Conservation (phyloP, 1,284 basidiomycete species). For the Mycena sp. region DNA sequence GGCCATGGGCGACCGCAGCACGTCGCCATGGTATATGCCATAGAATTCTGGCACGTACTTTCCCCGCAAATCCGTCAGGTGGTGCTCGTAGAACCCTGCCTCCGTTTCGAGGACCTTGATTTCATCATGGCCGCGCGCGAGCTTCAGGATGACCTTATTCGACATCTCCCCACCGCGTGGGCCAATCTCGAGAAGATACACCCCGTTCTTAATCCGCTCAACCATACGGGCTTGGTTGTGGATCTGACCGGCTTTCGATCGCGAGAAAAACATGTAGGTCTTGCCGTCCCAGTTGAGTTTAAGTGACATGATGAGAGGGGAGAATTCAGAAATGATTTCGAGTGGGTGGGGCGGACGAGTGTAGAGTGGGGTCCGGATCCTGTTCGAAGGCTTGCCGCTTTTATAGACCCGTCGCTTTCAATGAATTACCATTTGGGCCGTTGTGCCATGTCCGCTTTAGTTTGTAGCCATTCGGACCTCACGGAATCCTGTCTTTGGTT, state of each 20-base stretch:
- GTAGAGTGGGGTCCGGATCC: background rate
- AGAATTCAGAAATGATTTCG: too few relatives aligned
- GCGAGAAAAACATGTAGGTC: background rate
- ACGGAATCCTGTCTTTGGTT: too few relatives aligned
- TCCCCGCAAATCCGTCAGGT: constrained; percentile 44
- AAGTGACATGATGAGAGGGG: constrained; percentile 20
- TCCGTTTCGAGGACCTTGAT: constrained; percentile 38
- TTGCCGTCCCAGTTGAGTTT: constrained; percentile 4
- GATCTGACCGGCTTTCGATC: background rate
- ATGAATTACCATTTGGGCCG: too few relatives aligned
- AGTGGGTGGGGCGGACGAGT: background rate
- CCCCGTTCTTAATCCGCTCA: constrained; percentile 19
- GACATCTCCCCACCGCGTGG: background rate
- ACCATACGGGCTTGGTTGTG: constrained; percentile 31
- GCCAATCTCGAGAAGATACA: constrained; percentile 25
- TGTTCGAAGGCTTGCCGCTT: too few relatives aligned
- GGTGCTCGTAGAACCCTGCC: constrained; percentile 40
- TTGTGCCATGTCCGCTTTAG: too few relatives aligned
- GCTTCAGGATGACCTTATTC: constrained; percentile 36
- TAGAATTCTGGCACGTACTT: constrained; percentile 43
- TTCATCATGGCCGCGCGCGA: constrained; percentile 34
- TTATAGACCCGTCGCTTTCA: too few relatives aligned
- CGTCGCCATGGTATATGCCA: constrained; percentile 43
- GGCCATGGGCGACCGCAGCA: constrained; percentile 33
- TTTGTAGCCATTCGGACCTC: too few relatives aligned